Conservation (phyloP, 2,329 filamentous ascomycete species). For the Fusarium piperis region DNA sequence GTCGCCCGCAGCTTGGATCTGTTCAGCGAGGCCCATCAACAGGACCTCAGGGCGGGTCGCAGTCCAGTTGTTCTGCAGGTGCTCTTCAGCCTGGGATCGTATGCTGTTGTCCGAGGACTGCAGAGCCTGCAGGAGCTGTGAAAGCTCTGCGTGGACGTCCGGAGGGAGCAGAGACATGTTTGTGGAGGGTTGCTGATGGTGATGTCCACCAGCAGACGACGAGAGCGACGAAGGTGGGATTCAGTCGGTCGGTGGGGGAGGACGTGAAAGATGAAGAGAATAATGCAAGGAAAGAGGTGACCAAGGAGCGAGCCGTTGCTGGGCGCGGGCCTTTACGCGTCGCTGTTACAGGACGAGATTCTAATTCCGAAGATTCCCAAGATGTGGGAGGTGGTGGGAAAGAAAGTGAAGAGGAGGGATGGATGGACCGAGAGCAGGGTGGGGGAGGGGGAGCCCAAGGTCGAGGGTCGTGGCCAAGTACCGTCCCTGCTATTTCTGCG, state of each 20-base stretch:
- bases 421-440: constrained; percentile 38
- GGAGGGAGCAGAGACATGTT: constrained; percentile 86
- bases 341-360: constrained; percentile 27
- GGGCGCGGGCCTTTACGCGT: constrained; percentile 32
- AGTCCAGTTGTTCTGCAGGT: constrained; percentile 92
- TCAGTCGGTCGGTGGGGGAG: constrained; percentile 19
- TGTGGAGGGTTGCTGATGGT: constrained; percentile 39
- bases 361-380: constrained; percentile 36
- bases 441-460: constrained; percentile 40
- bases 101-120: constrained; percentile 89
- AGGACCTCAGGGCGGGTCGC: constrained; percentile 82
- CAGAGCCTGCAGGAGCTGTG: constrained; percentile 86
- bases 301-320: constrained; percentile 34
- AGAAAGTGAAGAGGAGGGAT: constrained; percentile 38
- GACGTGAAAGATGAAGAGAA: background rate
- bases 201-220: constrained; percentile 45
- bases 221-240: constrained; percentile 15
- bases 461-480: constrained; percentile 25
- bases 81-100: constrained; percentile 87
- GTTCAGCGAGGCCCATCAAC: constrained; percentile 93
- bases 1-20: constrained; percentile 82
- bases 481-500: constrained; percentile 5
- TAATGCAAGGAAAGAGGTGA: background rate
- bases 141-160: constrained; percentile 85
- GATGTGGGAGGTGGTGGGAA: constrained; percentile 37